phyloP scores from a whole-genome alignment of 306 rosid species.

The Abrus pulchellus region DNA sequence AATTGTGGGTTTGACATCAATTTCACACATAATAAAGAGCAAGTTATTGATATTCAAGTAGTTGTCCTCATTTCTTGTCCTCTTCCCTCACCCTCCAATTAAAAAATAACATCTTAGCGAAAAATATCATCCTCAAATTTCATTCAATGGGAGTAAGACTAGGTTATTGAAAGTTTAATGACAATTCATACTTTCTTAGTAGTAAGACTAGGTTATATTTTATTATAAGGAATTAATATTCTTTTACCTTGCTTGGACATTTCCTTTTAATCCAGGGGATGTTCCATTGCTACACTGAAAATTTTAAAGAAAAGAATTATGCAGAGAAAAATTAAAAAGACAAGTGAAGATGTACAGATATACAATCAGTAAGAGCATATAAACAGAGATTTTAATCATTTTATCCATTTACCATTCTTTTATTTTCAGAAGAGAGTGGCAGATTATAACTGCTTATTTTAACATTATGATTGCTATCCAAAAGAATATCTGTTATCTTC shows the following conservation, averaged over 20 bases:
- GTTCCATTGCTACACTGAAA: constrained; percentile 66
- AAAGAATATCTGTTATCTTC: constrained; percentile 82
- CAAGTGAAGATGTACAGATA: constrained; percentile 5
- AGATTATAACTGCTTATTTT: constrained; percentile 84
- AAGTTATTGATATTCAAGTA: no score
- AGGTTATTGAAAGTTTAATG: background rate
- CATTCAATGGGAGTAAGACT: no score
- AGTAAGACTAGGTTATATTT: constrained; percentile 1
- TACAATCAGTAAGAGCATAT: background rate
- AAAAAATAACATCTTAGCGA: no score
- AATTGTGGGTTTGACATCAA: background rate
- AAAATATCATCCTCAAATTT: no score
- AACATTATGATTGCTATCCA: constrained; percentile 77
- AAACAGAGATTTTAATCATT: background rate
- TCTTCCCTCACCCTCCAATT: no score
- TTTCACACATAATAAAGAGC: background rate
- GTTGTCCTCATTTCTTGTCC: no score
- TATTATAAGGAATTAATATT: constrained; percentile 6
- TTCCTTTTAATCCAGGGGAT: constrained; percentile 65
- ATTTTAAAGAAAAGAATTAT: constrained; percentile 35
- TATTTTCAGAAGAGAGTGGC: constrained; percentile 67
- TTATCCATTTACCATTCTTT: constrained; percentile 61
- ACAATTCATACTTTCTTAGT: background rate
- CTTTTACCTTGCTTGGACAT: constrained; percentile 64
- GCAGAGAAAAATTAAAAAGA: constrained; percentile 22